Conservation (phyloP, 192 early-diverging fungal genomes). For the Podila verticillata region DNA sequence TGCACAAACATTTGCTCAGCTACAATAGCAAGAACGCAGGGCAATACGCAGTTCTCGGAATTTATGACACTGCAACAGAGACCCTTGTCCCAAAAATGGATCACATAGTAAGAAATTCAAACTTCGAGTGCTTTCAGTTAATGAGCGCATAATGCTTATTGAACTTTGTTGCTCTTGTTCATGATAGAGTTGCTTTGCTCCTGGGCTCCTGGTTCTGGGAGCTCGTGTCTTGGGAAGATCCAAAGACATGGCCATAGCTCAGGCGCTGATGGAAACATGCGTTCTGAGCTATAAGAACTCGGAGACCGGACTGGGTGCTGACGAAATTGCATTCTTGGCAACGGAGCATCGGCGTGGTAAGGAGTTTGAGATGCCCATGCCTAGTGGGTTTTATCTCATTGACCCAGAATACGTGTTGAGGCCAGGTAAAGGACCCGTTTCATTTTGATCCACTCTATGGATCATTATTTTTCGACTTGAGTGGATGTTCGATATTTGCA, state of each 20-base stretch:
- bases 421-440: constrained; percentile 14
- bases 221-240: constrained; percentile 59
- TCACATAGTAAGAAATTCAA: constrained; percentile 57
- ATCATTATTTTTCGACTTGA: background rate
- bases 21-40: constrained; percentile 11
- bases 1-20: constrained; percentile 29
- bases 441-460: background rate
- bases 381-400: constrained; percentile 24
- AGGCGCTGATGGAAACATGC: constrained; percentile 74
- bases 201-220: constrained; percentile 72
- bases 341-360: constrained; percentile 14
- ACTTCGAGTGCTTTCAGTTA: background rate
- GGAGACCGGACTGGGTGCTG: constrained; percentile 27
- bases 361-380: constrained; percentile 33
- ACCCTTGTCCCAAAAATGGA: constrained; percentile 70
- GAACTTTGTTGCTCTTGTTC: background rate
- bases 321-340: constrained; percentile 37
- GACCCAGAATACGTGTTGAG: constrained; percentile 59
- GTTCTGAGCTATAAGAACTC: constrained; percentile 50
- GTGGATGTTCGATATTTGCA: background rate
- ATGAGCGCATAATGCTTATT: background rate
- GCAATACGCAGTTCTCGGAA: constrained; percentile 9
- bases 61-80: constrained; percentile 26
- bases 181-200: constrained; percentile 74
- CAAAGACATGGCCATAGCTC: constrained; percentile 67